A percentile compares a stretch with the other conserved stretches of the same genome.
phyloP scores from a whole-genome alignment of 768 basidiomycete genomes.

The Dioszegia hungarica region DNA sequence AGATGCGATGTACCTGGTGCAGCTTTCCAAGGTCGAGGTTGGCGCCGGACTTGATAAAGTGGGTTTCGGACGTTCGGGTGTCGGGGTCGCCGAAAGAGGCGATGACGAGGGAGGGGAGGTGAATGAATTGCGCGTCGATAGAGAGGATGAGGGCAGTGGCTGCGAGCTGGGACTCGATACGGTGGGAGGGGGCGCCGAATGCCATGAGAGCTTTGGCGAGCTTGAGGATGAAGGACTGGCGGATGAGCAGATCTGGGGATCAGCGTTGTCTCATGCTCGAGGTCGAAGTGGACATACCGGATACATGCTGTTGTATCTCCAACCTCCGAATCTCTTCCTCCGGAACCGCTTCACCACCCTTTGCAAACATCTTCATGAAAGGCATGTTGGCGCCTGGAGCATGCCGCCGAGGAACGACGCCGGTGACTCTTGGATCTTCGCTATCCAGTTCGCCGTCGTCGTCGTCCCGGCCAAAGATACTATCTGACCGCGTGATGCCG shows the following conservation, averaged over 20 bases:
- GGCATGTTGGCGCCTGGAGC: not conserved
- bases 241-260: slow-evolving; percentile 18
- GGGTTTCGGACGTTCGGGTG: slow-evolving; percentile 42
- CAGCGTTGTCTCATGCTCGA: not conserved
- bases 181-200: slow-evolving; percentile 36
- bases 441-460: slow-evolving; percentile 55
- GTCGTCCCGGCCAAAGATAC: slow-evolving; percentile 7
- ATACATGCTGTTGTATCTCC: slow-evolving; percentile 36
- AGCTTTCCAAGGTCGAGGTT: slow-evolving; percentile 40
- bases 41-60: slow-evolving; percentile 39
- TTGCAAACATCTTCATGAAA: slow-evolving; percentile 8
- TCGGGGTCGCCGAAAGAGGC: slow-evolving; percentile 43
- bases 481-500: slow-evolving; percentile 18
- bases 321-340: not conserved
- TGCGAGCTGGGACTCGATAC: slow-evolving; percentile 42
- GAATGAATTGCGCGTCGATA: slow-evolving; percentile 46
- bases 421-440: slow-evolving; percentile 66
- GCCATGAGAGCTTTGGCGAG: slow-evolving; percentile 38
- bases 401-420: slow-evolving; percentile 2
- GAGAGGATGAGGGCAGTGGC: slow-evolving; percentile 41
- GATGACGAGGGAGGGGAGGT: slow-evolving; percentile 44
- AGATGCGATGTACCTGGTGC: slow-evolving; percentile 40
- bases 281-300: slow-evolving; percentile 34
- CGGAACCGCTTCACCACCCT: not conserved
- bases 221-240: slow-evolving; percentile 37